phyloP scores from a whole-genome alignment of 2,329 filamentous ascomycete species.

The Sordariomycetes sp. region DNA sequence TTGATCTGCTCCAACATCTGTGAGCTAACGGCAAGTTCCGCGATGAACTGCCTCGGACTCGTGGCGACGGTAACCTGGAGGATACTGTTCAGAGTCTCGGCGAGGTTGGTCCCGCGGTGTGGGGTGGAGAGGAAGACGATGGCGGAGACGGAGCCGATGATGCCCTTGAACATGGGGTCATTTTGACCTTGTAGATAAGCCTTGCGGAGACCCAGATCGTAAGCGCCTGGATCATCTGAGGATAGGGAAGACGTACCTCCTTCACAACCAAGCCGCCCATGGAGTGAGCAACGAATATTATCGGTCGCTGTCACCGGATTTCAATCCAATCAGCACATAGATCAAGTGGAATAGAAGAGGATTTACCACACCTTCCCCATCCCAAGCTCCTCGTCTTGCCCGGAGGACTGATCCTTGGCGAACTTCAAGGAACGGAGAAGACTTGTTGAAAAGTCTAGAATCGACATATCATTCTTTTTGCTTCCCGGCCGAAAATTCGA shows the following conservation, averaged over 20 bases:
- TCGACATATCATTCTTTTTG: not conserved
- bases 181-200: slow-evolving; percentile 12
- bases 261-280: slow-evolving; percentile 20
- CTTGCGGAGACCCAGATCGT: slow-evolving; percentile 1
- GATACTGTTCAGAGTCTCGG: slow-evolving; percentile 14
- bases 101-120: slow-evolving; percentile 17
- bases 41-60: slow-evolving; percentile 11
- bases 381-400: not conserved
- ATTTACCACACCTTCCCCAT: not conserved
- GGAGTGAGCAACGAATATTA: slow-evolving; percentile 14
- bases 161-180: not conserved
- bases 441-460: slow-evolving; percentile 14
- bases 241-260: slow-evolving; percentile 10
- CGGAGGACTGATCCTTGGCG: not conserved
- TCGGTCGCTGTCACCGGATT: no score
- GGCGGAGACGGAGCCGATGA: slow-evolving; percentile 10
- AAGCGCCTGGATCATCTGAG: not conserved
- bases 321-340: no score
- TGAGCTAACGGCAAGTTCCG: slow-evolving; percentile 12
- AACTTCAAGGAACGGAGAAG: slow-evolving; percentile 7
- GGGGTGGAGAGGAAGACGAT: slow-evolving; percentile 22
- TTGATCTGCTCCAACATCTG: slow-evolving; percentile 15
- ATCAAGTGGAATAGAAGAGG: slow-evolving; percentile 7
- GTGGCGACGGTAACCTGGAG: slow-evolving; percentile 4
- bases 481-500: slow-evolving; percentile 14